Evolutionary conservation across 73 alveolate genomes (phyloP).

Genomic region (Paramecium tetraurelia): DNA sequence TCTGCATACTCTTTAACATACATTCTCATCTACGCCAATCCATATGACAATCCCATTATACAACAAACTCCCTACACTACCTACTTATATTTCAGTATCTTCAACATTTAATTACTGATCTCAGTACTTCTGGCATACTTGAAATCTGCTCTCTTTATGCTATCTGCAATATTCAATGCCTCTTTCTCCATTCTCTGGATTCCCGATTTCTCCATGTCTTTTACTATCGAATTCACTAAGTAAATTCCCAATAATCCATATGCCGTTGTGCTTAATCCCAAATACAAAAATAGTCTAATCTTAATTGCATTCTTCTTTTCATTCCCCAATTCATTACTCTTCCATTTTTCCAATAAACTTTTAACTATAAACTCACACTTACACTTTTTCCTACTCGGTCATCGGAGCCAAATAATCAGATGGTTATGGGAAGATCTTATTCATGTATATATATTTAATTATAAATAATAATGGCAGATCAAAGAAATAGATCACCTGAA

Average conservation of each 20-base stretch:
- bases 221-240: neutral
- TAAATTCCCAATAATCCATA: neutral
- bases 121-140: neutral
- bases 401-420: conserved; percentile 18
- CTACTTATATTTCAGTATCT: neutral
- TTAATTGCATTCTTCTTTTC: neutral
- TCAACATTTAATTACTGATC: neutral
- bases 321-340: neutral
- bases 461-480: neutral
- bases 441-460: neutral
- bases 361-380: neutral
- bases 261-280: neutral
- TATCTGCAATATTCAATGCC: neutral
- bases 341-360: neutral
- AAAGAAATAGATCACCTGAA: neutral
- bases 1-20: neutral
- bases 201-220: neutral
- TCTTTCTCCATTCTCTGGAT: neutral
- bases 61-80: neutral
- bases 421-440: neutral
- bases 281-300: neutral
- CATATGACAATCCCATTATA: neutral
- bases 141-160: neutral
- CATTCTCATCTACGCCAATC: neutral
- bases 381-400: neutral